Evolutionary conservation across 2,329 filamentous ascomycete genomes (phyloP).

Genomic region (Apiospora saccharicola): DNA sequence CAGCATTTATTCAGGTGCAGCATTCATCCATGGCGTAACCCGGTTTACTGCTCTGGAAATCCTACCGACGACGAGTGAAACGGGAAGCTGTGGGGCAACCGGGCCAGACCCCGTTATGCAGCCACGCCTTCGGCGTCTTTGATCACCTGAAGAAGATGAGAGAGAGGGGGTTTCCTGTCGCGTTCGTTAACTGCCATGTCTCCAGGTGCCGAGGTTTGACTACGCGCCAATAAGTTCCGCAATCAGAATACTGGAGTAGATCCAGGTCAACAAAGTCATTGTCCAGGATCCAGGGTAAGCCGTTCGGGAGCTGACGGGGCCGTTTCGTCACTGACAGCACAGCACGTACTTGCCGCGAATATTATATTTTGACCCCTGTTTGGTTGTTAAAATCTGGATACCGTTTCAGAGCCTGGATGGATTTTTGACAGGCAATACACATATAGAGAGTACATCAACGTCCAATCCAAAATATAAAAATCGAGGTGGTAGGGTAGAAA

Average conservation of each 20-base stretch:
- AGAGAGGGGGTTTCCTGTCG: neutral
- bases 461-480: too few species aligned
- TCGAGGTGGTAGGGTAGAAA: too few species aligned
- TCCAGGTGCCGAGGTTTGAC: neutral
- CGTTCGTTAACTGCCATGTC: neutral
- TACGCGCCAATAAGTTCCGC: neutral
- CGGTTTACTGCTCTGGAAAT: neutral
- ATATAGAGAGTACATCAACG: too few species aligned
- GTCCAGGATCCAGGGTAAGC: neutral
- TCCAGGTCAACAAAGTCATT: neutral
- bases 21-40: neutral
- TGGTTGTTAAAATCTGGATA: too few species aligned
- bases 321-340: neutral
- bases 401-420: too few species aligned
- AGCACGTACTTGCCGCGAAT: neutral
- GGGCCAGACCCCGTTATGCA: conserved; percentile 9
- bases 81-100: neutral
- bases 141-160: neutral
- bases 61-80: conserved; percentile 15
- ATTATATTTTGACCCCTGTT: too few species aligned
- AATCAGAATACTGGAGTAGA: neutral
- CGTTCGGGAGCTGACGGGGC: neutral
- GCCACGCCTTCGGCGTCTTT: neutral
- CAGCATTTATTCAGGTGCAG: conserved; percentile 4
- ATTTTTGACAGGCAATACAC: too few species aligned